Base-by-base conservation (phyloP, 495 filamentous ascomycete genomes). In the Lentithecium fluviatile region DNA sequence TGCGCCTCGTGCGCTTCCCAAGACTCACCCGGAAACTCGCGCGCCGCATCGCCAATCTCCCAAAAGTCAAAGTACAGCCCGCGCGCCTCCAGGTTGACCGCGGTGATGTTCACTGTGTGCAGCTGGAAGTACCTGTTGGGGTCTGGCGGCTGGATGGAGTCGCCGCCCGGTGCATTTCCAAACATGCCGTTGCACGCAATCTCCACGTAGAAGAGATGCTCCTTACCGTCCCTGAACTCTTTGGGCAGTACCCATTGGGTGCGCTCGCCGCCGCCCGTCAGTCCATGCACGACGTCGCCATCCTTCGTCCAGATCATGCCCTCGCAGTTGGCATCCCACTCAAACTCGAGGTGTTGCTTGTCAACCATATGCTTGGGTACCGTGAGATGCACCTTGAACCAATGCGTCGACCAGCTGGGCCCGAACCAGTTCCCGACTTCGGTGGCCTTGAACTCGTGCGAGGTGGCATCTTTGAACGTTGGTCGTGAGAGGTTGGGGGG, bases 141-240 rank as follows among this genome's bases (percentile, higher is more conserved):
- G 47, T 85, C 79, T 1, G 94, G 94, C 7, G 94, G 92, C 69
- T 96, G 90, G 56, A 96, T 97, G 6, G 77, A 83, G 70, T 96
- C 92, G 12, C 89, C 91, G 20, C 86, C 88, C 1, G 85, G 78
- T 0, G 90, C 87, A 74, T 96, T 97, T 51, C 94, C 94, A 75
- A 97, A 97, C 93, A 98, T 98, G 66, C 85, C 84, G 74, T 98
- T 98, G 74, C 94, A 97, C 13, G 94, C 94, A 89, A 98, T 95
- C 76, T 98, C 94, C 60, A 98, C 85, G 72, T 96, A 98, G 61
- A 97, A 88, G 8, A 78, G 82, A 70, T 98, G 94, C 62, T 88
- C 82, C 71, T 92, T 85, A 7, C 91, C 93, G 69, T 97, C 90
- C 49, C 84, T 81, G 74, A 79, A 96, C 26, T 78, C 79, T 19